These are phyloP conservation scores for Alternaria metachromatica DNA, from an alignment of 2,329 filamentous ascomycete species.

Conservation along the genomic window DNA sequence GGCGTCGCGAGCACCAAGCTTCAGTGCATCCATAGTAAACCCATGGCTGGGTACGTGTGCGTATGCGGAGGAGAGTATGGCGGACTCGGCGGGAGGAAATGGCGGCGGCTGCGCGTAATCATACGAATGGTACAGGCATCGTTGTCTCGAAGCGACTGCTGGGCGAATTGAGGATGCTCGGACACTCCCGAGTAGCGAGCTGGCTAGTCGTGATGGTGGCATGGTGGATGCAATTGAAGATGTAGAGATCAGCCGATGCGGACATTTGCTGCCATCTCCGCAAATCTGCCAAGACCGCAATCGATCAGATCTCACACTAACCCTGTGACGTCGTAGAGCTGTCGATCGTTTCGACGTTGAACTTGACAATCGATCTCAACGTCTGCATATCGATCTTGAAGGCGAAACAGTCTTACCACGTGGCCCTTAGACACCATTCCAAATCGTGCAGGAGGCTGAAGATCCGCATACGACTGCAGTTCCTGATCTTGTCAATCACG, in stretches of 20 bases:
- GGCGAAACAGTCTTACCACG: background rate
- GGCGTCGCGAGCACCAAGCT: conserved; percentile 79
- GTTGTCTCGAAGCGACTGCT: conserved; percentile 21
- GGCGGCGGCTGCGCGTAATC: conserved; percentile 56
- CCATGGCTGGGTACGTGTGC: conserved; percentile 79
- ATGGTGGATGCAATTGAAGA: conserved; percentile 28
- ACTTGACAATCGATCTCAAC: background rate
- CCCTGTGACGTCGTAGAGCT: background rate
- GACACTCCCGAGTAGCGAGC: conserved; percentile 30
- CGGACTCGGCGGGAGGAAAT: conserved; percentile 72
- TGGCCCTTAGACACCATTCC: background rate
- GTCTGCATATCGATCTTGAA: background rate
- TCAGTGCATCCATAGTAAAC: conserved; percentile 77
- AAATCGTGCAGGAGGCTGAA: background rate
- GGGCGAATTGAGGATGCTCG: conserved; percentile 30
- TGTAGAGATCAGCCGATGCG: conserved; percentile 21
- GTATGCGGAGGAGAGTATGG: conserved; percentile 83
- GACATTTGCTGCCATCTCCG: conserved; percentile 19
- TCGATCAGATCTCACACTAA: conserved; percentile 19
- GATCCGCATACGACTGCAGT: background rate
- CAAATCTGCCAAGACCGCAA: conserved; percentile 29
- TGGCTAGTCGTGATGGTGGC: conserved; percentile 36
- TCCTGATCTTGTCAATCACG: background rate
- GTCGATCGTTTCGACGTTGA: background rate
- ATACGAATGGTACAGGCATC: conserved; percentile 44